Evolutionary conservation across 768 basidiomycete species (phyloP), one percentile per base, ranked within the genome.

Genomic region (Mycena rosella): DNA sequence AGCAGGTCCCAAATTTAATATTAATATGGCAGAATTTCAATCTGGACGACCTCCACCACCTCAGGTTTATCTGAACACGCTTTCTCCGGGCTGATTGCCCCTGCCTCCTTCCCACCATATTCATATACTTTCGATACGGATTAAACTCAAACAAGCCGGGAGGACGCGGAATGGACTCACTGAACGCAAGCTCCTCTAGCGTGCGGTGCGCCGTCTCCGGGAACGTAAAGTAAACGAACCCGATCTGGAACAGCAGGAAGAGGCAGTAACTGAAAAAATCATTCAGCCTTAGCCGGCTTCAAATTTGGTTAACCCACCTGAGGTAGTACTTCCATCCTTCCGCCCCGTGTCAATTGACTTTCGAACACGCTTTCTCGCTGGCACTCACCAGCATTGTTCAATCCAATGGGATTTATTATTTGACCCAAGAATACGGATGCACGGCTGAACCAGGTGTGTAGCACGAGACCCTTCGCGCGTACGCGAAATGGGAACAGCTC

Each of bases 101-200:
- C 49, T 30, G 22, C 11, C 14, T 17, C 22, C 4, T 48, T 26
- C 9, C 27, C 42, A 1, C 45, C 48, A 14, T 22, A 53, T 34
- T 63, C 53, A 20, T 48, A 49, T 26, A 48, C 54, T 61, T 22
- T 9, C 17, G n/a, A 44, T 5, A 3, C 3, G 13, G n/a, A 30
- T 26, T 51, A 5, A 51, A 40, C 11, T 3, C 13, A 32, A 29
- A 52, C 4, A 14, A 29, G 13, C 11, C 11, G 20, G 22, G 9
- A n/a, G 13, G 11, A 52, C 10, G 26, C 34, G 42, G 22, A n/a
- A 54, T 18, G 1, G 55, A 47, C 63, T 26, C 30, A 65, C 63
- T 15, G 17, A 65, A 65, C 2, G 63, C 57, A 49, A 65, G 63
- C 55, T 65, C 63, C 45, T 65, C 63, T 40, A 65, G 44, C 15